Conservation (phyloP, 2,329 filamentous ascomycete species). For the Xylaria polymorpha region DNA sequence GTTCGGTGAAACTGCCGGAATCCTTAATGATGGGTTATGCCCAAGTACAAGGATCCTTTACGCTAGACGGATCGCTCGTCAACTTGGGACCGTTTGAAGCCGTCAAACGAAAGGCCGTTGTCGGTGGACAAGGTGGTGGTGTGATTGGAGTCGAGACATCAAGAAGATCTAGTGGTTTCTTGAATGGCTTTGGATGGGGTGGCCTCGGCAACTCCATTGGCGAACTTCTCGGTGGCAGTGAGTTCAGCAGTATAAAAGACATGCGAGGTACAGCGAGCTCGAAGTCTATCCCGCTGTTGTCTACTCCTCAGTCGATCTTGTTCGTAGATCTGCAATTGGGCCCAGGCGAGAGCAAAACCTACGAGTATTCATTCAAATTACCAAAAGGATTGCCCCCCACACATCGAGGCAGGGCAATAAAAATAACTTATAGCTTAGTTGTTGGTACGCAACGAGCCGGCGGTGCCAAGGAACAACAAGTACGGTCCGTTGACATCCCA, state of each 20-base stretch:
- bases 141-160: conserved; percentile 82
- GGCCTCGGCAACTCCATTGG: conserved; percentile 88
- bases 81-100: conserved; percentile 92
- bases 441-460: conserved; percentile 91
- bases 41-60: conserved; percentile 92
- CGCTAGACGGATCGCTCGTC: conserved; percentile 88
- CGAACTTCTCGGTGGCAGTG: conserved; percentile 84
- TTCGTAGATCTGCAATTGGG: conserved; percentile 92
- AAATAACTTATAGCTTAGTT: conserved; percentile 89
- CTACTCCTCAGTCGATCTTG: conserved; percentile 92
- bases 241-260: conserved; percentile 93
- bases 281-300: conserved; percentile 89
- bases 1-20: conserved; percentile 70
- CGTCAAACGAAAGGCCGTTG: conserved; percentile 92
- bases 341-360: conserved; percentile 89
- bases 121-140: conserved; percentile 87
- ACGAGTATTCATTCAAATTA: conserved; percentile 86
- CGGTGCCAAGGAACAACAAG: conserved; percentile 80
- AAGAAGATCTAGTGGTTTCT: conserved; percentile 81
- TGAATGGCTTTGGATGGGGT: conserved; percentile 88
- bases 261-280: conserved; percentile 90
- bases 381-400: conserved; percentile 91
- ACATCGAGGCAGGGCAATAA: conserved; percentile 91
- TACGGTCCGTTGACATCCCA: conserved; percentile 90
- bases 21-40: conserved; percentile 98